Base-by-base conservation (phyloP, 192 early-diverging fungal species). In the Podila epigama region DNA sequence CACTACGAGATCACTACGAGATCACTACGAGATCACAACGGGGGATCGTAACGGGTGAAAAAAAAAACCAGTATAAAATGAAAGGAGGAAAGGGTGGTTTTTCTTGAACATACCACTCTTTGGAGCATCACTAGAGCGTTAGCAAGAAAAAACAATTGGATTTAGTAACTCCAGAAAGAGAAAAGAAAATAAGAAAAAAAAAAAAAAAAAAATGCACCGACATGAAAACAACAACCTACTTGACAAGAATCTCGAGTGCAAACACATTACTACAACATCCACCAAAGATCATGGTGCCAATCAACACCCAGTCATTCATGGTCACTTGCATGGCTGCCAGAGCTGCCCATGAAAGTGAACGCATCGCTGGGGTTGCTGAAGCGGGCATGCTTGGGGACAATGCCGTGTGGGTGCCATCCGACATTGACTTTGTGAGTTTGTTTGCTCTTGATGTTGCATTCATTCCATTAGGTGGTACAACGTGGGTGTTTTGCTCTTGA, bases 211-310 rank as follows among this genome's bases (percentile, higher is more conserved):
- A 12, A 6, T 33, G 10, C 34, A 41, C 44, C 44, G n/a, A 22
- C 20, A 10, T 48, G 44, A 15, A 20, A 18, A 27, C 63, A 44
- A 10, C 33, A 1, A 67, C 80, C 79, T 81, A 91, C 89, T 58
- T 84, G 28, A 95, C 90, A 5, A 96, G 83, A 36, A 88, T 78
- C 69, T 96, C 95, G 22, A 96, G 81, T 2, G 93, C 89, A 85
- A 90, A 93, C 18, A 94, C 93, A 58, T 95, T 95, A 40, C 91
- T 90, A 66, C 95, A 96, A 71, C 93, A 95, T 1, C 95, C 95
- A 18, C 92, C 92, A 82, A 96, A 96, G 73, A 96, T 91, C 51
- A 92, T 83, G 15, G 83, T 79, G 7, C 85, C 63, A 35, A 93
- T 92, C n/a, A 89, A 31, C 29, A 87, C 61, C 73, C 73, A 77